Conservation (phyloP, 148 eudicot genomes). For the Rhododendron kiyosumense region DNA sequence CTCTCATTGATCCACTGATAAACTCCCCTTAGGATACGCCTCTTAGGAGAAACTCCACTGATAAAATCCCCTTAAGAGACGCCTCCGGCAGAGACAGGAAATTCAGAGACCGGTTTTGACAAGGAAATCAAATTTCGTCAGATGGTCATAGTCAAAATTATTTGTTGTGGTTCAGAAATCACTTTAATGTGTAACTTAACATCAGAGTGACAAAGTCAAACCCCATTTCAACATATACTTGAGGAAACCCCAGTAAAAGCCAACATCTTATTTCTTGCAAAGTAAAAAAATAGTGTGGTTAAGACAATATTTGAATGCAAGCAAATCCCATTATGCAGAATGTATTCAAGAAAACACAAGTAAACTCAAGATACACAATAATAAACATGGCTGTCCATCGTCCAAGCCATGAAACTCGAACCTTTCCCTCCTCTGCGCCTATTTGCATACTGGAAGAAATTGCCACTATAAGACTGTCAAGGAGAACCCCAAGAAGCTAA, state of each 20-base stretch:
- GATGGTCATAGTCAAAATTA: background rate
- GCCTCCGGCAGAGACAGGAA: background rate
- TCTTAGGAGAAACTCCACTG: background rate
- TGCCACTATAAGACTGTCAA: background rate
- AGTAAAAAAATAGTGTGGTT: background rate
- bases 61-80: background rate
- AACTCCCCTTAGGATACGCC: too few species aligned
- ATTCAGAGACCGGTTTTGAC: background rate
- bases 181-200: background rate
- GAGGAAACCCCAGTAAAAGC: background rate
- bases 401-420: background rate
- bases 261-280: background rate
- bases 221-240: background rate
- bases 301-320: background rate
- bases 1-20: background rate
- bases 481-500: background rate
- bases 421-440: background rate
- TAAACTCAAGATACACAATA: background rate
- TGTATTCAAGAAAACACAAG: background rate
- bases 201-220: background rate
- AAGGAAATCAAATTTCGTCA: background rate
- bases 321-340: background rate
- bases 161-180: background rate
- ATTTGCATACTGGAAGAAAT: background rate
- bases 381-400: background rate